Conservation (phyloP, 2,329 filamentous ascomycete genomes). For the Ceratocystis colombiana region DNA sequence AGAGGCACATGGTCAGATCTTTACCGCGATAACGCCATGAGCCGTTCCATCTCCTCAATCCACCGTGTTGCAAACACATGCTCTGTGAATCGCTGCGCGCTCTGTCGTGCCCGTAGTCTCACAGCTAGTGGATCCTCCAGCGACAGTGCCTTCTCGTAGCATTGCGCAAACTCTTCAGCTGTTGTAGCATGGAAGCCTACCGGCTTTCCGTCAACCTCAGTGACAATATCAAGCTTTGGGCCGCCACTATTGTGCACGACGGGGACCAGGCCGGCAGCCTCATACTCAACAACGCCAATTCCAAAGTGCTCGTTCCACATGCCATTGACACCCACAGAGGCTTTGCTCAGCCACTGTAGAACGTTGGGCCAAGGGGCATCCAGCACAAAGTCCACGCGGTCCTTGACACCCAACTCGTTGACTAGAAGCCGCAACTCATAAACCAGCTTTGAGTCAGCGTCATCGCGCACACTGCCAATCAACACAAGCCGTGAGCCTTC, state of each 20-base stretch:
- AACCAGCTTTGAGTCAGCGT: constrained; percentile 67
- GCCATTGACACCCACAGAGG: constrained; percentile 82
- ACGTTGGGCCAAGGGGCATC: constrained; percentile 87
- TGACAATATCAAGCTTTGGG: constrained; percentile 86
- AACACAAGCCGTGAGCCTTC: constrained; percentile 61
- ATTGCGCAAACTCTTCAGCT: constrained; percentile 65
- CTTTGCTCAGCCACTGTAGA: constrained; percentile 62
- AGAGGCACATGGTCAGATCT: neutral
- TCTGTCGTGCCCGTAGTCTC: constrained; percentile 63
- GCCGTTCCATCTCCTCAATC: constrained; percentile 60
- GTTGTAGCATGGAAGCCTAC: constrained; percentile 82
- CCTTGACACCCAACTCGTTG: constrained; percentile 75
- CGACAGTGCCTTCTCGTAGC: constrained; percentile 65
- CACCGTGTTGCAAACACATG: constrained; percentile 73
- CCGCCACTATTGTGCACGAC: constrained; percentile 92
- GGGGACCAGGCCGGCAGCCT: constrained; percentile 83
- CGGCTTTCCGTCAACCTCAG: constrained; percentile 63
- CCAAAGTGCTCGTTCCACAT: constrained; percentile 99
- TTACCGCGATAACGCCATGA: constrained; percentile 45
- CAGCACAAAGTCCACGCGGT: constrained; percentile 75
- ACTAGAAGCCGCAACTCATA: constrained; percentile 79
- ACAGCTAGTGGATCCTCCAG: constrained; percentile 64
- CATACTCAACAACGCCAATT: constrained; percentile 96
- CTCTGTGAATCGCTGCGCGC: constrained; percentile 77
- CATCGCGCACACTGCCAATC: constrained; percentile 84